Percentiles rank a stretch among this genome's conserved stretches.
phyloP scores from a whole-genome alignment of 148 eudicot species.

The Drosera capensis region DNA sequence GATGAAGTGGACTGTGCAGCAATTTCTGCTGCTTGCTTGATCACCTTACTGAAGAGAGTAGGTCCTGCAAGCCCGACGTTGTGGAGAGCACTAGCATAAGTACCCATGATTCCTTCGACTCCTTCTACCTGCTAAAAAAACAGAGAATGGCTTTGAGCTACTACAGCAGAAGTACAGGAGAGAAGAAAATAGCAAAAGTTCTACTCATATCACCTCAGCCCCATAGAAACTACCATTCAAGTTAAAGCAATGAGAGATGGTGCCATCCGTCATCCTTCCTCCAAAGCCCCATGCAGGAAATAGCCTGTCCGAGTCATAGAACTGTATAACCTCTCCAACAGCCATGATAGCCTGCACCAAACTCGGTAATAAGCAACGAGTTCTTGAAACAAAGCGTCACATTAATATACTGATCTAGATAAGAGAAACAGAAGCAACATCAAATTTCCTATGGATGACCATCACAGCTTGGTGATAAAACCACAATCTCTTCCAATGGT shows the following conservation, averaged over 20 bases:
- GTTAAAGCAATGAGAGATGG: constrained; percentile 75
- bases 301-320: constrained; percentile 72
- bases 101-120: constrained; percentile 84
- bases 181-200: neutral
- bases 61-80: constrained; percentile 70
- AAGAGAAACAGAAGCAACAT: no score
- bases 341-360: constrained; percentile 70
- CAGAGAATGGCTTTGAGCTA: neutral
- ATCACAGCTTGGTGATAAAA: no score
- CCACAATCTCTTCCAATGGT: no score
- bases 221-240: constrained; percentile 32
- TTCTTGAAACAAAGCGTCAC: neutral
- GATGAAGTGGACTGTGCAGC: constrained; percentile 46
- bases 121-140: constrained; percentile 53
- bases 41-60: constrained; percentile 65
- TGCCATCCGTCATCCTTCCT: constrained; percentile 28
- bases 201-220: constrained; percentile 16
- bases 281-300: constrained; percentile 98
- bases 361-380: neutral
- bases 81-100: constrained; percentile 50
- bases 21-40: constrained; percentile 66
- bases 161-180: neutral
- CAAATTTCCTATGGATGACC: no score
- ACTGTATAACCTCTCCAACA: constrained; percentile 75
- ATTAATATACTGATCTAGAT: no score